A percentile compares a stretch with the other conserved stretches of the same genome.
phyloP scores from a whole-genome alignment of 768 basidiomycete genomes.

The Mycena vitilis region DNA sequence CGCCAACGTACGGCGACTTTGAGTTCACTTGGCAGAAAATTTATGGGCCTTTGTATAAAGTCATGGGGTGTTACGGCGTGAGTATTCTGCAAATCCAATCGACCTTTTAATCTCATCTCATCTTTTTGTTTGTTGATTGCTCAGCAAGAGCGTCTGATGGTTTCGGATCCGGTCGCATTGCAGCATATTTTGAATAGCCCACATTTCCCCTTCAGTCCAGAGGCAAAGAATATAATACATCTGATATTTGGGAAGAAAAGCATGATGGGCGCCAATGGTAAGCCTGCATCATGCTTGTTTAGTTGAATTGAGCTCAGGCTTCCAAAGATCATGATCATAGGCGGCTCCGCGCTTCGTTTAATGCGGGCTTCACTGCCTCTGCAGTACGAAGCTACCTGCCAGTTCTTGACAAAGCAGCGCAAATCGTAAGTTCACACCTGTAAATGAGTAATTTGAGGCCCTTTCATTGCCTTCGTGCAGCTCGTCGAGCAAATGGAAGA shows the following conservation, averaged over 20 bases:
- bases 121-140: not conserved
- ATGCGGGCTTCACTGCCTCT: not conserved
- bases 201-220: not conserved
- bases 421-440: not conserved
- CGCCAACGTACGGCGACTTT: conserved; percentile 12
- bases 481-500: not conserved
- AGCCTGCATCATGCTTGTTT: not conserved
- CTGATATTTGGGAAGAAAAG: conserved; percentile 1
- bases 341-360: not conserved
- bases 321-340: not conserved
- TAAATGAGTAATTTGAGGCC: too few species aligned
- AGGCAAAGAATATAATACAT: not conserved
- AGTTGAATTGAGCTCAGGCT: not conserved
- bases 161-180: conserved; percentile 17
- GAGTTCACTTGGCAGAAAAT: conserved; percentile 19
- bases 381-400: not conserved
- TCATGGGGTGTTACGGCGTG: conserved; percentile 24
- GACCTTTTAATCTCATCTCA: too few species aligned
- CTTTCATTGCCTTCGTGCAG: not conserved
- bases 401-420: not conserved
- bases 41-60: conserved; percentile 16
- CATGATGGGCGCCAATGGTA: conserved; percentile 8
- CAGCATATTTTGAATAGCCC: conserved; percentile 7
- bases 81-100: not conserved
- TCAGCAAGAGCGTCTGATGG: conserved; percentile 20